Percentiles rank a stretch among this genome's conserved stretches.
Conservation (phyloP, 305 asterid species). For the Fraxinus albicans region DNA sequence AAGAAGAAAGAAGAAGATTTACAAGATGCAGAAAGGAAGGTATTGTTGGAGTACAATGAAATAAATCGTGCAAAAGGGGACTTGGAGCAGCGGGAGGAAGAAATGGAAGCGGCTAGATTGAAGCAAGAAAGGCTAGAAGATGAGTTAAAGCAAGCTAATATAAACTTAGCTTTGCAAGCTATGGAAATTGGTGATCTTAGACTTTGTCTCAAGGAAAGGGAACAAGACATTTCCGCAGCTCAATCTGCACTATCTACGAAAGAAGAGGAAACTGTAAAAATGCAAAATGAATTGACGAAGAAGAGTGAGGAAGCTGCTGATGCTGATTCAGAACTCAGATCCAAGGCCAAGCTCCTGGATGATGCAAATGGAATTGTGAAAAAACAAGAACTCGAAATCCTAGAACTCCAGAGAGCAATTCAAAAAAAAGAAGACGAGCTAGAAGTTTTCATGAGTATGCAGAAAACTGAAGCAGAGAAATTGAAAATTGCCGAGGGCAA, state of each 20-base stretch:
- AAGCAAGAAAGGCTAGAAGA: slow-evolving; percentile 67
- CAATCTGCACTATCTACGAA: slow-evolving; percentile 46
- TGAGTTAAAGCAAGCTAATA: slow-evolving; percentile 58
- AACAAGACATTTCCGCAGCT: slow-evolving; percentile 51
- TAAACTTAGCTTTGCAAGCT: slow-evolving; percentile 62
- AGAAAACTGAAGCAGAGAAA: slow-evolving; percentile 55
- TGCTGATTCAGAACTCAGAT: slow-evolving; percentile 54
- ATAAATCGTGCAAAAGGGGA: slow-evolving; percentile 53
- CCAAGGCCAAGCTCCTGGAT: slow-evolving; percentile 59
- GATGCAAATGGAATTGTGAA: slow-evolving; percentile 57
- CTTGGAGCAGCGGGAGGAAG: slow-evolving; percentile 53
- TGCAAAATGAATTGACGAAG: slow-evolving; percentile 47
- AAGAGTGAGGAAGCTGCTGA: slow-evolving; percentile 60
- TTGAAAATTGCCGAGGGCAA: slow-evolving; percentile 48
- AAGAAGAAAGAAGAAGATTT: slow-evolving; percentile 78
- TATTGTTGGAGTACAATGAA: slow-evolving; percentile 47
- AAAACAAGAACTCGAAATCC: slow-evolving; percentile 70
- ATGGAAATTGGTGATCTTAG: slow-evolving; percentile 58
- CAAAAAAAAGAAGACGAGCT: slow-evolving; percentile 65
- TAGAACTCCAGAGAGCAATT: slow-evolving; percentile 49
- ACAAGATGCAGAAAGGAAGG: slow-evolving; percentile 65
- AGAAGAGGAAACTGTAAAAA: slow-evolving; percentile 57
- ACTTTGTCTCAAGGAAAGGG: slow-evolving; percentile 52
- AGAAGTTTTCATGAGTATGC: slow-evolving; percentile 33
- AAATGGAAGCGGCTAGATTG: slow-evolving; percentile 46